A percentile compares a stretch with the other conserved stretches of the same genome.
phyloP scores from a whole-genome alignment of 345 rosid genomes.

The Linum tenue region DNA sequence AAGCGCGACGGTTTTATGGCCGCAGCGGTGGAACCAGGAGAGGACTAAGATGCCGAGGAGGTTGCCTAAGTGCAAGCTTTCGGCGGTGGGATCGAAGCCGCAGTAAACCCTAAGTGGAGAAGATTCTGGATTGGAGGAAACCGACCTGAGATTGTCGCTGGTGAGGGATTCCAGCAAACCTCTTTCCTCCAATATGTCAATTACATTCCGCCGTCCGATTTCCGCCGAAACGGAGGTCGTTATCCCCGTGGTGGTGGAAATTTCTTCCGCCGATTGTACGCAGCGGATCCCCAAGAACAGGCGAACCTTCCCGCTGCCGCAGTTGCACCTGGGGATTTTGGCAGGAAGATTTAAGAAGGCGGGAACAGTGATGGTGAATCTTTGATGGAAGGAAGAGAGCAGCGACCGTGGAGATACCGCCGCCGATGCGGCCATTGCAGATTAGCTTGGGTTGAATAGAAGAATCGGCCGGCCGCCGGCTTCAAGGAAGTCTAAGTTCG shows the following conservation, averaged over 20 bases:
- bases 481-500: not conserved
- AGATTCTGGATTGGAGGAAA: slow-evolving; percentile 31
- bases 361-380: slow-evolving; percentile 16
- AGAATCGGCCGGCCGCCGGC: not conserved
- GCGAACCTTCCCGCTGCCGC: slow-evolving; percentile 13
- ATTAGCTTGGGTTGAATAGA: not conserved
- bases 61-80: slow-evolving; percentile 86
- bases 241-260: slow-evolving; percentile 13
- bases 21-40: slow-evolving; percentile 89
- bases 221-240: slow-evolving; percentile 19
- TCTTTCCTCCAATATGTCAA: slow-evolving; percentile 66
- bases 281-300: slow-evolving; percentile 30
- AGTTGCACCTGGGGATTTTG: not conserved
- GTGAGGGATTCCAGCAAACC: slow-evolving; percentile 79
- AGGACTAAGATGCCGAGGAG: slow-evolving; percentile 85
- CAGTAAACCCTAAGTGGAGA: slow-evolving; percentile 63
- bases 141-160: slow-evolving; percentile 60
- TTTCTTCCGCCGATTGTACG: slow-evolving; percentile 16
- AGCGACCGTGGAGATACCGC: slow-evolving; percentile 28
- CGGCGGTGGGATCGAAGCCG: slow-evolving; percentile 95
- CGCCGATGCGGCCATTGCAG: not conserved
- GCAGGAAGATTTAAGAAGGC: slow-evolving; percentile 10
- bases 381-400: slow-evolving; percentile 24
- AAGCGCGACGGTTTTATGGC: slow-evolving; percentile 76
- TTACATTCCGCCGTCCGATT: slow-evolving; percentile 36